phyloP scores from a whole-genome alignment of 2,329 filamentous ascomycete genomes.

The Paraphoma sp. region DNA sequence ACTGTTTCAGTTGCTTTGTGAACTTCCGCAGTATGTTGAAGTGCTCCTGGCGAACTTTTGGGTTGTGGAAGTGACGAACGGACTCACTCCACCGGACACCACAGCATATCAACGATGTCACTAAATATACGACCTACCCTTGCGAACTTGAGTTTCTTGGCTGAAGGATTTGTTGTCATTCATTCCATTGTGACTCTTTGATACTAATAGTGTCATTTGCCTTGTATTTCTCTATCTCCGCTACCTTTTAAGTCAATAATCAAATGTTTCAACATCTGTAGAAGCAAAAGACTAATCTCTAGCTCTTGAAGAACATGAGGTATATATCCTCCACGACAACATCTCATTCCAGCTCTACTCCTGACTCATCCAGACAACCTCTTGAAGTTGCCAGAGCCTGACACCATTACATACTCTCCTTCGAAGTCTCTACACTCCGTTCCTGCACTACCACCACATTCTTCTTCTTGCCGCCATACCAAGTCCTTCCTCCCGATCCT shows the following conservation, averaged over 20 bases:
- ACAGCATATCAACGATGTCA: not conserved
- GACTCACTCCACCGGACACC: not conserved
- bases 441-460: constrained; percentile 1
- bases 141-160: no score
- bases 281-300: no score
- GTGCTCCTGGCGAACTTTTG: not conserved
- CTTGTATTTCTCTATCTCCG: not conserved
- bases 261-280: no score
- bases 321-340: no score
- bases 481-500: constrained; percentile 9
- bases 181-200: no score
- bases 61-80: not conserved
- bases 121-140: no score
- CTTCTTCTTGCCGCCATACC: constrained; percentile 28
- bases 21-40: not conserved
- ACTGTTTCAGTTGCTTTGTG: not conserved
- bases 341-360: no score
- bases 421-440: constrained; percentile 12
- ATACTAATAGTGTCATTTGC: no score
- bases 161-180: no score
- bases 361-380: no score
- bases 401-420: not conserved
- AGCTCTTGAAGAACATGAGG: no score
- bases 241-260: not conserved
- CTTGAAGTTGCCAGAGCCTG: no score